Evolutionary conservation across 192 early-diverging fungal species (phyloP).

Genomic region (Chytriomyces confervae): DNA sequence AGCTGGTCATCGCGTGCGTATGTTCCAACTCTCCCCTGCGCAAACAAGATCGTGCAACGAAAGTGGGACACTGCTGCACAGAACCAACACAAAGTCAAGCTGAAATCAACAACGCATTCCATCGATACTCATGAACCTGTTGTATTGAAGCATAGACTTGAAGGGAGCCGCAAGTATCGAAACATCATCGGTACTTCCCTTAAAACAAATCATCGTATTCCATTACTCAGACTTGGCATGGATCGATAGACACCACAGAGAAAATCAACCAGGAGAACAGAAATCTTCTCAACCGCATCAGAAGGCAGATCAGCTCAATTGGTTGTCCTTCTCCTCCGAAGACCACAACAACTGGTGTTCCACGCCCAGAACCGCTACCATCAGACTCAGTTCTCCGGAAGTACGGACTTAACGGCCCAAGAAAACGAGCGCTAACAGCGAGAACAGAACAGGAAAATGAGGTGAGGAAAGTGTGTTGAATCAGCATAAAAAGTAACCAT

Average conservation of each 20-base stretch:
- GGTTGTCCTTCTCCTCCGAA: background rate
- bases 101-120: constrained; percentile 8
- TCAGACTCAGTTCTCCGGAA: constrained; percentile 13
- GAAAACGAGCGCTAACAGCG: constrained; percentile 14
- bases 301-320: constrained; percentile 19
- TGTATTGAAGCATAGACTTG: constrained; percentile 14
- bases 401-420: constrained; percentile 25
- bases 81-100: constrained; percentile 6
- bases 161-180: constrained; percentile 6
- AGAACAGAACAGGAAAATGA: constrained; percentile 33
- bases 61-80: constrained; percentile 22
- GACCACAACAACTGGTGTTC: background rate
- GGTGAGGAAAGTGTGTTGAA: background rate
- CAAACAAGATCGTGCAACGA: constrained; percentile 34
- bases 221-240: background rate
- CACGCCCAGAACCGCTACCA: background rate
- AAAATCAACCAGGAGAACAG: constrained; percentile 34
- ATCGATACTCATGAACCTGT: constrained; percentile 8
- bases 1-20: constrained; percentile 26
- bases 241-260: constrained; percentile 6
- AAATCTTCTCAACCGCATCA: constrained; percentile 31
- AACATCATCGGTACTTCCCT: constrained; percentile 5
- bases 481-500: background rate
- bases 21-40: constrained; percentile 28
- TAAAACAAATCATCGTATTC: background rate